These are phyloP conservation scores for Kitagawia praeruptora DNA, from an alignment of 129 eudicot genomes.

Conservation along the genomic window DNA sequence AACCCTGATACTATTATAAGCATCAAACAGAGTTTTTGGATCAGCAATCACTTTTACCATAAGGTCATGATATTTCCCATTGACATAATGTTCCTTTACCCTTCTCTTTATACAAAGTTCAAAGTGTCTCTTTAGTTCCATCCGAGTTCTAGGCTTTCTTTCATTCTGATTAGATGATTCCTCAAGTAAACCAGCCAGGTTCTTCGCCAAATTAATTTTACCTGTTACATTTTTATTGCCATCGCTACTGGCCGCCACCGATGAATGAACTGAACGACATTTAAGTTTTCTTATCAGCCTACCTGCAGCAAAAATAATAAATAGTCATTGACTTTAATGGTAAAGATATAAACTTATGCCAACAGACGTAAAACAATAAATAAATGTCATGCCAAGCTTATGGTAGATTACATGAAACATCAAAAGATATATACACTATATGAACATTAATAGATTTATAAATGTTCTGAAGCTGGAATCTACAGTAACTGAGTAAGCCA, in stretches of 20 bases:
- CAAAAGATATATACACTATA: too few species aligned
- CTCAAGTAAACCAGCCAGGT: constrained; percentile 54
- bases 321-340: background rate
- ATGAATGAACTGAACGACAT: constrained; percentile 22
- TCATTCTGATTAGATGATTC: constrained; percentile 44
- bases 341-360: too few species aligned
- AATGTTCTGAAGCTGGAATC: too few species aligned
- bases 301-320: constrained; percentile 17
- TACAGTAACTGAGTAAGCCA: too few species aligned
- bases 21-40: constrained; percentile 70
- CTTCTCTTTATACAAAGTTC: constrained; percentile 73
- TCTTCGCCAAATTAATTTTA: constrained; percentile 45
- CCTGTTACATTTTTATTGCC: constrained; percentile 17
- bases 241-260: constrained; percentile 16
- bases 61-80: constrained; percentile 67
- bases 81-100: constrained; percentile 62
- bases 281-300: constrained; percentile 18
- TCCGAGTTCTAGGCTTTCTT: constrained; percentile 31
- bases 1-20: constrained; percentile 63
- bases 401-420: too few species aligned
- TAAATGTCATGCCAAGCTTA: too few species aligned
- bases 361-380: too few species aligned
- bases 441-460: too few species aligned
- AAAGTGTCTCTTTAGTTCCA: constrained; percentile 52
- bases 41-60: constrained; percentile 63